Conservation (phyloP, 805 yeast species). For the Candida morakotiae region DNA sequence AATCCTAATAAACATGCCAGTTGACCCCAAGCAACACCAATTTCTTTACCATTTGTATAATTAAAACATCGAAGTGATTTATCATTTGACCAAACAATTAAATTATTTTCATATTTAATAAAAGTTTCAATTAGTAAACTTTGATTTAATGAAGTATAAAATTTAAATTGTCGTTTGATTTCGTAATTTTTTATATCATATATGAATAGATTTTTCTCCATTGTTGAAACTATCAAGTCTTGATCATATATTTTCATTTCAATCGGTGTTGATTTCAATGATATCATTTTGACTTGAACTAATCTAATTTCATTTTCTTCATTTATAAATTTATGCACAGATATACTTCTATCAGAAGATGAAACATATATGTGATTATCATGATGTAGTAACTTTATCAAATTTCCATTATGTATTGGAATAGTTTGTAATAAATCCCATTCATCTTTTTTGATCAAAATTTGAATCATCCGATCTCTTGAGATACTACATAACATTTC, state of each 20-base stretch:
- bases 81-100: slow-evolving; percentile 49
- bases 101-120: slow-evolving; percentile 22
- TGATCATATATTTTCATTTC: slow-evolving; percentile 31
- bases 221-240: slow-evolving; percentile 48
- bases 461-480: slow-evolving; percentile 61
- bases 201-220: slow-evolving; percentile 44
- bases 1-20: slow-evolving; percentile 46
- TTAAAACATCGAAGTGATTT: slow-evolving; percentile 52
- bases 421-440: slow-evolving; percentile 61
- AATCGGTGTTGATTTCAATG: slow-evolving; percentile 50
- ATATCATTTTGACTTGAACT: slow-evolving; percentile 42
- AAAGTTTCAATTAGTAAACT: slow-evolving; percentile 44
- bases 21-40: slow-evolving; percentile 55
- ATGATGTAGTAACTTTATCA: slow-evolving; percentile 32
- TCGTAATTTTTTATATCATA: slow-evolving; percentile 35
- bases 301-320: slow-evolving; percentile 15
- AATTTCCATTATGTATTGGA: slow-evolving; percentile 54
- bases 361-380: slow-evolving; percentile 42
- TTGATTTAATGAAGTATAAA: slow-evolving; percentile 37
- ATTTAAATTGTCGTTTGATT: slow-evolving; percentile 33
- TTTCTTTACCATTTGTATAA: slow-evolving; percentile 40
- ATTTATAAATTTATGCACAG: slow-evolving; percentile 43
- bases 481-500: slow-evolving; percentile 45
- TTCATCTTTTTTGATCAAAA: slow-evolving; percentile 28
- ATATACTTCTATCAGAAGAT: slow-evolving; percentile 59